Evolutionary conservation across 2,329 filamentous ascomycete species (phyloP), one percentile per base, ranked within the genome.

Genomic region (Arthrobotrys sinensis): DNA sequence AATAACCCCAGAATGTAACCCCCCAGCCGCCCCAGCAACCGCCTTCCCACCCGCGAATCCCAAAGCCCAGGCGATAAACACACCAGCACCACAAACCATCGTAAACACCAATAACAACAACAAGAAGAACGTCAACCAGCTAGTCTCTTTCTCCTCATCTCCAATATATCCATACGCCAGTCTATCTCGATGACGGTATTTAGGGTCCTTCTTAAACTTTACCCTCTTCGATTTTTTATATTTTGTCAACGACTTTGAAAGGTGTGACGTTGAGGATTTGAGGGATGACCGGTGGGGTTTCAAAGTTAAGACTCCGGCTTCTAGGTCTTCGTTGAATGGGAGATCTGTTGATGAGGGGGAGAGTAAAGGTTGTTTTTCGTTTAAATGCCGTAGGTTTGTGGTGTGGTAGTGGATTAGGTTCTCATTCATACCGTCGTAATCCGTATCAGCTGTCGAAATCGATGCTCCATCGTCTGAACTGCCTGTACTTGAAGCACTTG

Each of bases 61-160:
- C 50, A 71, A 45, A 7, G 66, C 73, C 73, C 73, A 77, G n/a
- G 73, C 73, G 43, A 77, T 77, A 34, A 77, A 77, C 14, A 77
- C 73, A 10, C 73, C 73, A 1, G 66, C 73, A 1, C 60, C 73
- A 32, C 73, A 77, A 14, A 77, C 66, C 48, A 77, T 63, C 11
- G 73, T 77, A 32, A 77, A 77, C 0, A 46, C 67, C 10, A 77
- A 28, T 12, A 77, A 36, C 6, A 77, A 46, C 2, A 77, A 16
- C 6, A 71, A 16, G 34, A 77, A 77, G 52, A 77, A 77, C 0
- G 73, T 77, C 34, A 77, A 66, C 60, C 62, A 77, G 19, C 66
- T 71, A 4, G 73, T 77, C 12, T 77, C 73, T 21, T 46, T 69
- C 19, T 77, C 73, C 10, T 70, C 73, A 11, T 70, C 60, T 5